phyloP scores from a whole-genome alignment of 2,329 filamentous ascomycete genomes.

The Diplodia seriata region DNA sequence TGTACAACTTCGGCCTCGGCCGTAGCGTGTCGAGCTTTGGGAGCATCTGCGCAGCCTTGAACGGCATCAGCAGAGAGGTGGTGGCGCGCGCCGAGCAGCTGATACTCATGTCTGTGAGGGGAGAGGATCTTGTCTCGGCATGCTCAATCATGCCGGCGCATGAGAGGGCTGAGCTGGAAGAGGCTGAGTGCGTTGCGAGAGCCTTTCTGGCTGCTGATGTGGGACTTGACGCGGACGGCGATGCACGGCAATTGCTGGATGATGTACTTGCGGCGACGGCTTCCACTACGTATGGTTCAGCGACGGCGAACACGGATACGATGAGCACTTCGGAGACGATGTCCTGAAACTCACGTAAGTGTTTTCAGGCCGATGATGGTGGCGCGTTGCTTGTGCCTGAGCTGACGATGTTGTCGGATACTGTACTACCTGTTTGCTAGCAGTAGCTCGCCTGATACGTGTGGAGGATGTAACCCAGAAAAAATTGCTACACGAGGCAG shows the following conservation, averaged over 20 bases:
- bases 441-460: not conserved
- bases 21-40: constrained; percentile 84
- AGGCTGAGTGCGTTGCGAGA: constrained; percentile 61
- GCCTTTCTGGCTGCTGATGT: constrained; percentile 52
- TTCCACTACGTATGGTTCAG: not conserved
- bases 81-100: constrained; percentile 79
- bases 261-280: constrained; percentile 43
- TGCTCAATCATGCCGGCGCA: constrained; percentile 71
- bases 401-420: not conserved
- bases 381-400: not conserved
- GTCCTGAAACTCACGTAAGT: not conserved
- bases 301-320: not conserved
- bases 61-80: constrained; percentile 76
- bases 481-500: not conserved
- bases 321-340: constrained; percentile 1
- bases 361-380: no score
- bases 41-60: constrained; percentile 81
- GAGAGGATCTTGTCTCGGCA: constrained; percentile 76
- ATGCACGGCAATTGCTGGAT: constrained; percentile 47
- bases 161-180: constrained; percentile 71
- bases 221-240: constrained; percentile 33
- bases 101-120: constrained; percentile 69
- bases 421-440: not conserved
- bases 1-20: constrained; percentile 73
- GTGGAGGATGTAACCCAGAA: not conserved